Conservation (phyloP, 2,329 filamentous ascomycete species). For the Beauveria asiatica region DNA sequence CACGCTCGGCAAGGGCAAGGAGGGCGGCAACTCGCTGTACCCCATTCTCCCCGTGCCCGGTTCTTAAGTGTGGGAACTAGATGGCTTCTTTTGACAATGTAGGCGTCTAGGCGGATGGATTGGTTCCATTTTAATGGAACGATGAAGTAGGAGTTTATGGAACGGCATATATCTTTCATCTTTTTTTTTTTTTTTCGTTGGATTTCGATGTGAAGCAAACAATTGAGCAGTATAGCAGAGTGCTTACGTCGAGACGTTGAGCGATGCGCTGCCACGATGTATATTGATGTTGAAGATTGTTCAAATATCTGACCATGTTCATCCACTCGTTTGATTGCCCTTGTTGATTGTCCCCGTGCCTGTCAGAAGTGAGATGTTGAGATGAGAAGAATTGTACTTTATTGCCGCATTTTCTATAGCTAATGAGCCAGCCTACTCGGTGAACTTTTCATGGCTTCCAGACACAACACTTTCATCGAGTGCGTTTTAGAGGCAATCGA, state of each 20-base stretch:
- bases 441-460: too few relatives aligned
- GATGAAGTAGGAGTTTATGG: background rate
- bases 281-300: background rate
- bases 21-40: constrained; percentile 27
- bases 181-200: background rate
- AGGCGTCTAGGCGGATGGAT: background rate
- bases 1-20: constrained; percentile 19
- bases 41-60: constrained; percentile 32
- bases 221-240: background rate
- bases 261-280: background rate
- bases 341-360: too few relatives aligned
- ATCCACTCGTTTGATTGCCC: too few relatives aligned
- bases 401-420: too few relatives aligned
- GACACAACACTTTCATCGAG: too few relatives aligned
- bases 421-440: too few relatives aligned
- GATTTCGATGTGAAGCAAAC: background rate
- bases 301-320: background rate
- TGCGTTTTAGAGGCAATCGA: too few relatives aligned
- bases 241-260: background rate
- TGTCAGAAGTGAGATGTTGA: too few relatives aligned
- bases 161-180: background rate
- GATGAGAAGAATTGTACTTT: too few relatives aligned
- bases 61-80: constrained; percentile 15
- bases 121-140: background rate
- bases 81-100: background rate